Evolutionary conservation across 306 rosid species (phyloP).

Genomic region (Glycine soja): DNA sequence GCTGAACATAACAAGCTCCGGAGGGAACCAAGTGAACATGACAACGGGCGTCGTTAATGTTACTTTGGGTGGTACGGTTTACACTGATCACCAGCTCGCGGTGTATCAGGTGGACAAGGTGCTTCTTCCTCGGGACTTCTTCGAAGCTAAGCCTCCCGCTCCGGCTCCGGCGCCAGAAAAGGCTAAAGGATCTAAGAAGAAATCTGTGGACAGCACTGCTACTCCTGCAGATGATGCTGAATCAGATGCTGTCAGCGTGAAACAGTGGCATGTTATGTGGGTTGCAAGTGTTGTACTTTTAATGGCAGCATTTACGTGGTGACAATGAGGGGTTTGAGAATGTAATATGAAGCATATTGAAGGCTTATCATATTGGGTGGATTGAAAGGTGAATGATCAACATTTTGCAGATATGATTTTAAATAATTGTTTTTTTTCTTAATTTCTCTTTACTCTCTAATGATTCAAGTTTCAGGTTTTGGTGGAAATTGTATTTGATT

Average conservation of each 20-base stretch:
- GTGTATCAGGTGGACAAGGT: constrained; percentile 73
- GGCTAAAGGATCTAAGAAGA: constrained; percentile 54
- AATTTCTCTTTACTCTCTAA: background rate
- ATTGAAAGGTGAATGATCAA: constrained; percentile 22
- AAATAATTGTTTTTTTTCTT: constrained; percentile 7
- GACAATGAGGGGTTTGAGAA: too few species aligned
- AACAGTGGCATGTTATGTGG: constrained; percentile 35
- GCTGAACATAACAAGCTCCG: constrained; percentile 66
- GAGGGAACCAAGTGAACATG: constrained; percentile 71
- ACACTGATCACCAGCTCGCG: constrained; percentile 69
- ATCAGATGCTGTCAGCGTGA: constrained; percentile 44
- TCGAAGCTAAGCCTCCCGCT: constrained; percentile 62
- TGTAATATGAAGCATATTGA: constrained; percentile 3
- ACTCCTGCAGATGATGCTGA: constrained; percentile 41
- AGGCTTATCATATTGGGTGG: constrained; percentile 3
- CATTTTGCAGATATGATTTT: constrained; percentile 49
- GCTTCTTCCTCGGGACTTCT: constrained; percentile 67
- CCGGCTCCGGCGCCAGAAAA: constrained; percentile 60
- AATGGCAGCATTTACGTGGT: constrained; percentile 10
- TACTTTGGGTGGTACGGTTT: constrained; percentile 68
- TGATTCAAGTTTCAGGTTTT: constrained; percentile 23
- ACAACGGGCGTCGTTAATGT: constrained; percentile 71
- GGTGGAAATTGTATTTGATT: constrained; percentile 27
- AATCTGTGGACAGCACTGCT: constrained; percentile 47
- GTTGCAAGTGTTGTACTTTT: constrained; percentile 33